Base-by-base conservation (phyloP, 31 red algal species). In the Odonthalia washingtoniensis region DNA sequence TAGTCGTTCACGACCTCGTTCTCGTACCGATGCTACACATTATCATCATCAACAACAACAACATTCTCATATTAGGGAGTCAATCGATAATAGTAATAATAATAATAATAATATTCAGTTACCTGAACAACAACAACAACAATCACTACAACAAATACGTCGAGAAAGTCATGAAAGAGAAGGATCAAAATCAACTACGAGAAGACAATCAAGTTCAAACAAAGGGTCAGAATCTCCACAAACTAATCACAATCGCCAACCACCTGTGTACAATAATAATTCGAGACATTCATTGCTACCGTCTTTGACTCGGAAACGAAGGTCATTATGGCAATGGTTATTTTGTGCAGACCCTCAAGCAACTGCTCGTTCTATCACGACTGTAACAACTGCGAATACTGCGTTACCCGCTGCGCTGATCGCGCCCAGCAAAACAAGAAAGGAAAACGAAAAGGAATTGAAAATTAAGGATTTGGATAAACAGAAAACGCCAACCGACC, bases 251-350 rank as follows among this genome's bases (percentile, higher is more conserved):
- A 60, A 27, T 61, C n/a, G n/a, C n/a, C n/a, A n/a, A n/a, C n/a
- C n/a, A n/a, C n/a, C n/a, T n/a, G n/a, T n/a, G n/a, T n/a, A n/a
- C n/a, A 60, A 36, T 6, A 27, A 26, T 46, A n/a, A 21, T 61
- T 21, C 76, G 3, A 9, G 32, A 46, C 72, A 42, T 26, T 75
- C 72, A 2, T 43, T 87, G 1, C 61, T 87, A 14, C 84, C 84
- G 1, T 42, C 84, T 30, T 46, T 87, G 14, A 87, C 84, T 61
- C 44, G 57, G 21, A 87, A 87, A 52, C 69, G 84, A 44, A 46
- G 84, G 28, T 77, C 70, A 28, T 67, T 87, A 26, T 87, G 84
- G 84, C 84, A 87, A 66, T 87, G 84, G 84, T 40, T 87, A 27
- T 87, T 87, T 77, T 87, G 84, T 40, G 67, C 84, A 12, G 72